A percentile compares a stretch with the other conserved stretches of the same genome.
Conservation (phyloP, 768 basidiomycete genomes). For the Lactifluus hygrophoroides region DNA sequence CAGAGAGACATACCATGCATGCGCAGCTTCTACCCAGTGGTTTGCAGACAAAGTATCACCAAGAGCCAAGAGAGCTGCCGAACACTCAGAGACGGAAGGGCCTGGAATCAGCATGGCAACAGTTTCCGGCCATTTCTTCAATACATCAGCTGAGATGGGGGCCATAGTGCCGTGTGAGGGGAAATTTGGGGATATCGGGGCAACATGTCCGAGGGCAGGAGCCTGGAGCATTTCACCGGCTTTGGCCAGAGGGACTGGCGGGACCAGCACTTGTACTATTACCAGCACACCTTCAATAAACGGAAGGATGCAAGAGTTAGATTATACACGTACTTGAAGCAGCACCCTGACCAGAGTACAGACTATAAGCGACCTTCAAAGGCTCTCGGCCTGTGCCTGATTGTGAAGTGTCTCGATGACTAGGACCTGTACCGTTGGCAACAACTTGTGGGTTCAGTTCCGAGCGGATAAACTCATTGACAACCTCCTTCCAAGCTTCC, state of each 20-base stretch:
- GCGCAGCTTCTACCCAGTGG: slow-evolving; percentile 77
- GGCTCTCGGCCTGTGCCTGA: slow-evolving; percentile 53
- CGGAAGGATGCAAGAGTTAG: not conserved
- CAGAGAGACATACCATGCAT: slow-evolving; percentile 64
- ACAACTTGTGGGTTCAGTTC: slow-evolving; percentile 50
- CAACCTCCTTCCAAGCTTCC: slow-evolving; percentile 88
- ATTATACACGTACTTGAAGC: slow-evolving; percentile 47
- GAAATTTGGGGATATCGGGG: slow-evolving; percentile 62
- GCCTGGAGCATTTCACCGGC: slow-evolving; percentile 11
- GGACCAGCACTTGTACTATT: slow-evolving; percentile 8
- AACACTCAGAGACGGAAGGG: slow-evolving; percentile 56
- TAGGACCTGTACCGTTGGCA: slow-evolving; percentile 13
- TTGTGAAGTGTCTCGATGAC: slow-evolving; percentile 21
- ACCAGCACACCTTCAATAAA: not conserved
- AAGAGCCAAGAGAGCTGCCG: slow-evolving; percentile 69
- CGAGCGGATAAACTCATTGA: slow-evolving; percentile 70
- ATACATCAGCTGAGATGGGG: slow-evolving; percentile 50
- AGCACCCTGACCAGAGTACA: slow-evolving; percentile 78
- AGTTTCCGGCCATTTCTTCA: slow-evolving; percentile 80
- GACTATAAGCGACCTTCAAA: slow-evolving; percentile 71
- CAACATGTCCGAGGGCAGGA: slow-evolving; percentile 21
- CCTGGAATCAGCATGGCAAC: slow-evolving; percentile 76
- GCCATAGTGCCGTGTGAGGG: slow-evolving; percentile 33
- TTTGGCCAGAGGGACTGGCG: slow-evolving; percentile 11
- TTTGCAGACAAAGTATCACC: slow-evolving; percentile 74